phyloP scores from a whole-genome alignment of 1,139 yeast genomes.

The Chernovozyma aurita region DNA sequence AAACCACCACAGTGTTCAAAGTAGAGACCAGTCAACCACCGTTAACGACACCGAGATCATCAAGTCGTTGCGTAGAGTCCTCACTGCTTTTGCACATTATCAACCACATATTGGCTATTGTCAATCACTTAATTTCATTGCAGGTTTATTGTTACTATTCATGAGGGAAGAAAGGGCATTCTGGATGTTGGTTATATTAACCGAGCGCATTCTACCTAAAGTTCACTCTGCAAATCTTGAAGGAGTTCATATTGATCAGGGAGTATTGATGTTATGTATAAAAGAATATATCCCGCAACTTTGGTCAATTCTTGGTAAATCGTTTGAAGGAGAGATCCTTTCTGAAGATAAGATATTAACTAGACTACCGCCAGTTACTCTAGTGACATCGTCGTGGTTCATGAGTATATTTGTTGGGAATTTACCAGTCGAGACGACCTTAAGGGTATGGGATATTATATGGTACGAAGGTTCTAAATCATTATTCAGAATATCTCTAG shows the following conservation, averaged over 20 bases:
- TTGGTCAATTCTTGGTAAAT: constrained; percentile 55
- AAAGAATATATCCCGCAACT: constrained; percentile 79
- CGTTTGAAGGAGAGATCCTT: constrained; percentile 38
- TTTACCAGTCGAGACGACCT: constrained; percentile 79
- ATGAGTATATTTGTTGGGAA: constrained; percentile 92
- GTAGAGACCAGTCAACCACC: constrained; percentile 45
- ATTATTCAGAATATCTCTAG: constrained; percentile 75
- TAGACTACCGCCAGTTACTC: constrained; percentile 82
- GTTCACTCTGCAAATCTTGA: constrained; percentile 87
- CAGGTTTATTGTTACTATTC: constrained; percentile 76
- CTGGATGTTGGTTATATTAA: constrained; percentile 92
- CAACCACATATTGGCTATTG: constrained; percentile 94
- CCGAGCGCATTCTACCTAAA: constrained; percentile 83
- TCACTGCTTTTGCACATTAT: constrained; percentile 78
- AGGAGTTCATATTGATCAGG: constrained; percentile 95
- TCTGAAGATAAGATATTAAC: constrained; percentile 61
- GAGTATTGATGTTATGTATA: constrained; percentile 83
- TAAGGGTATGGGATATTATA: constrained; percentile 91
- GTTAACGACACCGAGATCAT: too few relatives aligned
- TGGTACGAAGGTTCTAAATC: constrained; percentile 91
- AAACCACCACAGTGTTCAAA: constrained; percentile 1
- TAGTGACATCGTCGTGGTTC: constrained; percentile 96
- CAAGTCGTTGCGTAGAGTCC: constrained; percentile 69
- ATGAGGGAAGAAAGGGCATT: constrained; percentile 87
- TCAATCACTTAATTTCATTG: constrained; percentile 87